These are phyloP conservation scores for Dictyostelium purpureum DNA, from an alignment of 78 protist species.

Conservation along the genomic window DNA sequence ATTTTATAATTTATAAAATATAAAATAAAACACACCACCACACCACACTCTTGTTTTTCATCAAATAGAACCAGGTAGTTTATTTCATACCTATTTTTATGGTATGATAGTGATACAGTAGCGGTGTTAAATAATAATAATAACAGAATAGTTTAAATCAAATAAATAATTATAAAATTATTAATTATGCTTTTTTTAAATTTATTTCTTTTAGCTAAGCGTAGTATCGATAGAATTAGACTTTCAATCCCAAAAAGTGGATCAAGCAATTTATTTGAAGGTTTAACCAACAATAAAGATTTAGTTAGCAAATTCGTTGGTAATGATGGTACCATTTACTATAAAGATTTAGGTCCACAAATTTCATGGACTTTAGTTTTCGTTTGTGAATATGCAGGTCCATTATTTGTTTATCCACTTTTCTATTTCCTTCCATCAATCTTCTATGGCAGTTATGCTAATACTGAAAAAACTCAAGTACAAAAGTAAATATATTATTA, in stretches of 20 bases:
- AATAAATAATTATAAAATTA: no score
- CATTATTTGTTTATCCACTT: conserved; percentile 79
- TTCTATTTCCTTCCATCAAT: conserved; percentile 39
- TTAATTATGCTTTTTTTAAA: background rate
- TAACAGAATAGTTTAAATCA: no score
- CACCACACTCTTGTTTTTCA: background rate
- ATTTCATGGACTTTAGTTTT: conserved; percentile 85
- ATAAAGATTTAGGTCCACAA: conserved; percentile 92
- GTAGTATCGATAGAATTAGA: conserved; percentile 52
- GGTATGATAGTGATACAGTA: background rate
- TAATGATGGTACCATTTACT: conserved; percentile 5
- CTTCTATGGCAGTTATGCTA: no score
- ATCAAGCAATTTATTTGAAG: background rate
- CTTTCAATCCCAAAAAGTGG: background rate
- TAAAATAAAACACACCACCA: background rate
- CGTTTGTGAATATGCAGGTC: conserved; percentile 89
- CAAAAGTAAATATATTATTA: background rate
- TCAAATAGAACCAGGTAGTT: no score
- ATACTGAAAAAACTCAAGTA: background rate
- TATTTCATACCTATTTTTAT: background rate
- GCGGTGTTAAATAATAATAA: background rate
- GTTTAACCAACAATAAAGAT: conserved; percentile 4
- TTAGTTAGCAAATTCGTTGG: background rate
- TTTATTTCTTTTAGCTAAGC: background rate
- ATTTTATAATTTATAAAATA: background rate